Conservation (phyloP, 73 alveolate genomes). For the Uronychia setigera region DNA sequence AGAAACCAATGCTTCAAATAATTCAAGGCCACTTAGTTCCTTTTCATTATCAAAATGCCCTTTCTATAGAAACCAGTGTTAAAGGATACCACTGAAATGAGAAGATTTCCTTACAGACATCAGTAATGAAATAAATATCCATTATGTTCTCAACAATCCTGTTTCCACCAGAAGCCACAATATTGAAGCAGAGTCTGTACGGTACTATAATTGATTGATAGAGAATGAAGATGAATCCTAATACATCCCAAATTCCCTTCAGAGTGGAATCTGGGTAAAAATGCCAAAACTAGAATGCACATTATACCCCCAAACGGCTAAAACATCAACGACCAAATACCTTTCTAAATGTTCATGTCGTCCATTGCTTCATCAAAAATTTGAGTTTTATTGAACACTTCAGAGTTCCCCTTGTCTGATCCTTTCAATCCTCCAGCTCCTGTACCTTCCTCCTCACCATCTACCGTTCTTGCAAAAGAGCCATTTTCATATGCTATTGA, state of each 20-base stretch:
- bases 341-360: no score
- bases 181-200: slow-evolving; percentile 7
- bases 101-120: not conserved
- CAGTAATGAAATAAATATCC: not conserved
- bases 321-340: no score
- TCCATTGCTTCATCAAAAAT: no score
- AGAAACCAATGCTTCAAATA: slow-evolving; percentile 54
- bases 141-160: not conserved
- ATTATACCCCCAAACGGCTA: no score
- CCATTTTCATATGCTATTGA: no score
- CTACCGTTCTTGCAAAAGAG: no score
- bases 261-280: slow-evolving; percentile 29
- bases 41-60: slow-evolving; percentile 34
- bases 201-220: slow-evolving; percentile 16
- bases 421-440: no score
- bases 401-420: no score
- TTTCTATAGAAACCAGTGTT: slow-evolving; percentile 43
- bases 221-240: slow-evolving; percentile 5
- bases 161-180: not conserved
- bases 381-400: no score
- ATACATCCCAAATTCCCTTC: slow-evolving; percentile 15
- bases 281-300: no score
- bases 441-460: no score
- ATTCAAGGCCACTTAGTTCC: slow-evolving; percentile 13
- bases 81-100: not conserved